Base-by-base conservation (phyloP, 371 early-diverging fungal species). In the Umbelopsis sp. region DNA sequence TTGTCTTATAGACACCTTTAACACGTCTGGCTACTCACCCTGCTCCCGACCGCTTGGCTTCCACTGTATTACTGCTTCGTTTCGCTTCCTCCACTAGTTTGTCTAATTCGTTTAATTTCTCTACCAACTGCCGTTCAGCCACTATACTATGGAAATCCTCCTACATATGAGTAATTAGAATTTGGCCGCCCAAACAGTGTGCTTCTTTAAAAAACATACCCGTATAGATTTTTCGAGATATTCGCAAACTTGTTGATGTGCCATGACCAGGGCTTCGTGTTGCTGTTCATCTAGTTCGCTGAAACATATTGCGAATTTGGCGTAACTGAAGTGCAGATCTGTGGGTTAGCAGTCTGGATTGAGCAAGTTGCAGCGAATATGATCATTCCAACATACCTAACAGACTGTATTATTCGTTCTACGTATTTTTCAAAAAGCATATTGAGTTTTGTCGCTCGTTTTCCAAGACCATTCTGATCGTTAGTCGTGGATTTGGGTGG, bases 361-460 rank as follows among this genome's bases (percentile, higher is more conserved):
- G 29, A 16, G 35, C 1, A 4, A 18, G 1, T 22, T 35, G 35
- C 18, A 57, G 16, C 12, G 32, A 18, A 11, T 35, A 1, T 1
- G 41, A 41, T 12, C 4, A 29, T 35, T 3, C 1, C 32, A 29
- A 35, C 12, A 29, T 57, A 57, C 57, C 57, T 57, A 9, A 57
- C 4, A 6, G 57, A 57, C 35, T 57, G 57, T 57, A 57, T 57
- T 57, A 57, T 57, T 9, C 57, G 37, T 18, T 57, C 35, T 35
- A 57, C 18, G 32, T 57, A 57, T 35, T 57, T 57, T 57, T 57
- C 57, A 35, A 57, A 57, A 11, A 57, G 57, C 35, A 57, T 29
- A 57, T 57, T 29, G 10, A 57, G 35, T 35, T 57, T 57, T 35
- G 11, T 57, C 35, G 57, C 57, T 16, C 57, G 57, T 35, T 57